phyloP scores from a whole-genome alignment of 2,329 filamentous ascomycete genomes.

The Aureobasidium lini region DNA sequence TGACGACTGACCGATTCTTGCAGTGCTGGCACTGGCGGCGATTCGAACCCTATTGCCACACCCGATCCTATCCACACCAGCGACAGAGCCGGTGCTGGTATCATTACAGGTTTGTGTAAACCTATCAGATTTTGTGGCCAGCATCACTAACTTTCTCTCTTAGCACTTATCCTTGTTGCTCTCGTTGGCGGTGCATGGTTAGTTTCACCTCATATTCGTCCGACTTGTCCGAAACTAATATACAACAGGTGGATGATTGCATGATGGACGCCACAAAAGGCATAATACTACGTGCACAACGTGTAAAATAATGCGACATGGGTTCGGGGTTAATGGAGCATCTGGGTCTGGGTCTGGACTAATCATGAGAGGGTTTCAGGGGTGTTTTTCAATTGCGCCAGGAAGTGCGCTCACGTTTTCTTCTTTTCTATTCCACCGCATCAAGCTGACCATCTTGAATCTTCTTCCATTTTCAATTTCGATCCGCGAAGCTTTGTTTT shows the following conservation, averaged over 20 bases:
- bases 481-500: no score
- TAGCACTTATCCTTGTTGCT: slow-evolving; percentile 43
- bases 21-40: slow-evolving; percentile 29
- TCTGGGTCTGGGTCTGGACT: neutral
- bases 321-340: neutral
- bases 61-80: slow-evolving; percentile 44
- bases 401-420: neutral
- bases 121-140: neutral
- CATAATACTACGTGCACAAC: neutral
- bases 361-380: neutral
- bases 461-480: neutral
- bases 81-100: slow-evolving; percentile 63
- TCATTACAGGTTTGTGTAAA: slow-evolving; percentile 42
- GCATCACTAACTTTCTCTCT: neutral
- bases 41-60: slow-evolving; percentile 23
- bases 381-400: neutral
- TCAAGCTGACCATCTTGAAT: neutral
- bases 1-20: slow-evolving; percentile 16
- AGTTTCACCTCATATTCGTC: neutral
- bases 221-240: neutral
- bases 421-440: neutral
- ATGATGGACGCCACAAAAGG: neutral
- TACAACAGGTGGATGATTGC: slow-evolving; percentile 9
- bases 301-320: slow-evolving; percentile 6
- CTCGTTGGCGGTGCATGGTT: slow-evolving; percentile 45